A percentile compares a stretch with the other conserved stretches of the same genome.
Conservation (phyloP, 106 monocot genomes). For the Ottelia alismoides region DNA sequence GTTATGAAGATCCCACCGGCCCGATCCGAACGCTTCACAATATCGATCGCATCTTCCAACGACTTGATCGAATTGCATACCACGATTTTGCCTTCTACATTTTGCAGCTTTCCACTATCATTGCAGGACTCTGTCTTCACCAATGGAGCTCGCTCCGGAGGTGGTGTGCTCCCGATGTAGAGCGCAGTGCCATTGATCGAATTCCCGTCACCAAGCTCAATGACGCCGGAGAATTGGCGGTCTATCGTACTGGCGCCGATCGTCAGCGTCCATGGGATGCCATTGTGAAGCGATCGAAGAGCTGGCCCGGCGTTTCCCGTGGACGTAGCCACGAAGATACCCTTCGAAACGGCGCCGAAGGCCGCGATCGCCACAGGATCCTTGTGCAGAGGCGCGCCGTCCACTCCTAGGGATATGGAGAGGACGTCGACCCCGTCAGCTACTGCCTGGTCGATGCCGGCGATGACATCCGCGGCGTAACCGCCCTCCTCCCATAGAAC, state of each 20-base stretch:
- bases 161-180: conserved; percentile 16
- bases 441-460: conserved; percentile 43
- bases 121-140: conserved; percentile 13
- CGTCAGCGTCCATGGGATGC: conserved; percentile 52
- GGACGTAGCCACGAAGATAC: conserved; percentile 50
- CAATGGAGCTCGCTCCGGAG: not conserved
- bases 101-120: not conserved
- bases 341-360: conserved; percentile 47
- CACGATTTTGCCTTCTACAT: conserved; percentile 5
- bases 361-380: conserved; percentile 59
- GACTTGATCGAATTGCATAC: conserved; percentile 3
- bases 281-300: conserved; percentile 37
- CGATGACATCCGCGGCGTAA: conserved; percentile 47
- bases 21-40: too few relatives aligned
- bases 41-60: not conserved
- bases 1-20: conserved; percentile 31
- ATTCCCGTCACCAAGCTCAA: conserved; percentile 25
- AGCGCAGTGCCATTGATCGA: conserved; percentile 31
- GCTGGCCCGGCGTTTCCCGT: conserved; percentile 49
- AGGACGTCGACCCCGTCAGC: conserved; percentile 66
- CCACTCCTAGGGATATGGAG: conserved; percentile 52
- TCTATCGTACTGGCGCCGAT: conserved; percentile 65
- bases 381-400: conserved; percentile 25
- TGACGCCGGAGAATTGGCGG: conserved; percentile 26
- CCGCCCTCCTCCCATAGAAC: conserved; percentile 28